Conservation (phyloP, 1,284 basidiomycete genomes). For the Rugosomyces carneus region DNA sequence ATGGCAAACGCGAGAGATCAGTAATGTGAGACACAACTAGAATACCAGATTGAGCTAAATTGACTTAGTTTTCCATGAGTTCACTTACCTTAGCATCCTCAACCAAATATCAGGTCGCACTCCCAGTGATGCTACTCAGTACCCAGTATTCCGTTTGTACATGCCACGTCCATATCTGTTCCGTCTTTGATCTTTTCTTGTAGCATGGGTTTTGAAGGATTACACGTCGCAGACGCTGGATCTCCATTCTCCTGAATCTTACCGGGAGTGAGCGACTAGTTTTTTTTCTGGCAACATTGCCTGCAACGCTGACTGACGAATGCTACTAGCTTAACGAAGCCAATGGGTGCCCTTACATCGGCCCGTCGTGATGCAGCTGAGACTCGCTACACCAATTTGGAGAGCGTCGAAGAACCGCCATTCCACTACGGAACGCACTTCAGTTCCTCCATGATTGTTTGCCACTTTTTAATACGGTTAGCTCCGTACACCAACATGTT, state of each 20-base stretch:
- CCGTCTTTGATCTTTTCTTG: constrained; percentile 6
- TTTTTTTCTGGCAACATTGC: not conserved
- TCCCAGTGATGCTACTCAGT: constrained; percentile 91
- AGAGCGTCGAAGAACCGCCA: constrained; percentile 79
- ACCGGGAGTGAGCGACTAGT: constrained; percentile 62
- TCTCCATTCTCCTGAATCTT: constrained; percentile 58
- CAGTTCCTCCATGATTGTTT: constrained; percentile 95
- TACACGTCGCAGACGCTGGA: constrained; percentile 77
- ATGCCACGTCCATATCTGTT: not conserved
- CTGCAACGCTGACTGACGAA: not conserved
- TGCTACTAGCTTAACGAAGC: constrained; percentile 58
- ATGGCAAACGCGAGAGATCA: constrained; percentile 86
- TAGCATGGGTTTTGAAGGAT: constrained; percentile 86
- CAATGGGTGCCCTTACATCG: constrained; percentile 88
- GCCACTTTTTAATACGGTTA: constrained; percentile 89
- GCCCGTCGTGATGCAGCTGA: constrained; percentile 68
- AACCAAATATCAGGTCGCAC: constrained; percentile 91
- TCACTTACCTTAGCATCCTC: constrained; percentile 80
- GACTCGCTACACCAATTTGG: constrained; percentile 70
- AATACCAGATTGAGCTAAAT: not conserved
- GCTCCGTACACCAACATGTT: constrained; percentile 92
- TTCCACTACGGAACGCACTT: constrained; percentile 97
- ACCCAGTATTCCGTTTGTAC: constrained; percentile 84
- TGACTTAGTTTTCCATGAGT: constrained; percentile 38
- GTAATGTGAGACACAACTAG: constrained; percentile 55